Evolutionary conservation across 1,284 basidiomycete genomes (phyloP).

Genomic region (Neolentinus lepideus): DNA sequence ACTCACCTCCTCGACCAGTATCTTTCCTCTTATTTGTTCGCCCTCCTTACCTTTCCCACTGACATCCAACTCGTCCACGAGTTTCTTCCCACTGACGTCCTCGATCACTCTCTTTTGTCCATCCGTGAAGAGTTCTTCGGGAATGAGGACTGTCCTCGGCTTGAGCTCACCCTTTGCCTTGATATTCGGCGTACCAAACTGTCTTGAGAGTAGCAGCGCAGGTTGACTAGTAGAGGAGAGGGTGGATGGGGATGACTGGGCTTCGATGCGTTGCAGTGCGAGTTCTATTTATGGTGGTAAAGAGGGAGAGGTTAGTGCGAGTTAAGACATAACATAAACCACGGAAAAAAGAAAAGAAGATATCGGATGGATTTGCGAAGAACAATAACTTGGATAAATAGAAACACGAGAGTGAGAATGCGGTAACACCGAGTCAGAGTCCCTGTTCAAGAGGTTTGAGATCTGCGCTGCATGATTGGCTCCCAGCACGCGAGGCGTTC

Average conservation of each 20-base stretch:
- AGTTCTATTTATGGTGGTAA: constrained; percentile 38
- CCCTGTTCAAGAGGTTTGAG: background rate
- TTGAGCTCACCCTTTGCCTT: constrained; percentile 55
- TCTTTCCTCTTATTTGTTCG: constrained; percentile 11
- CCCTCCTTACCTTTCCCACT: background rate
- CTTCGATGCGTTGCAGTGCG: constrained; percentile 59
- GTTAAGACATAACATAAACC: background rate
- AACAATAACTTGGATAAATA: too few relatives aligned
- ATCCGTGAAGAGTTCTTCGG: constrained; percentile 27
- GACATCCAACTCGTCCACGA: background rate
- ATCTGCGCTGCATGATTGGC: background rate
- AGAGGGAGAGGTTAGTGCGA: background rate
- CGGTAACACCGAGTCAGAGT: too few relatives aligned
- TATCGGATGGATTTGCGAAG: too few relatives aligned
- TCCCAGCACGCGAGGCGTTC: background rate
- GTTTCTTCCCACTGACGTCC: background rate
- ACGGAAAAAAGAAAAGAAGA: constrained; percentile 2
- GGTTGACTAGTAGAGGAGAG: background rate
- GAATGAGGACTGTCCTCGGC: constrained; percentile 49
- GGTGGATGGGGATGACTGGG: constrained; percentile 28
- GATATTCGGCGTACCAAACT: constrained; percentile 65
- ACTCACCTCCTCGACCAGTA: constrained; percentile 41
- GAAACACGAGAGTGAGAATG: too few relatives aligned
- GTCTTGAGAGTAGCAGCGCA: constrained; percentile 48
- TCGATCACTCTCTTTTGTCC: background rate